These are phyloP conservation scores for Beverwykella pulmonaria DNA, from an alignment of 495 filamentous ascomycete genomes.

Conservation along the genomic window DNA sequence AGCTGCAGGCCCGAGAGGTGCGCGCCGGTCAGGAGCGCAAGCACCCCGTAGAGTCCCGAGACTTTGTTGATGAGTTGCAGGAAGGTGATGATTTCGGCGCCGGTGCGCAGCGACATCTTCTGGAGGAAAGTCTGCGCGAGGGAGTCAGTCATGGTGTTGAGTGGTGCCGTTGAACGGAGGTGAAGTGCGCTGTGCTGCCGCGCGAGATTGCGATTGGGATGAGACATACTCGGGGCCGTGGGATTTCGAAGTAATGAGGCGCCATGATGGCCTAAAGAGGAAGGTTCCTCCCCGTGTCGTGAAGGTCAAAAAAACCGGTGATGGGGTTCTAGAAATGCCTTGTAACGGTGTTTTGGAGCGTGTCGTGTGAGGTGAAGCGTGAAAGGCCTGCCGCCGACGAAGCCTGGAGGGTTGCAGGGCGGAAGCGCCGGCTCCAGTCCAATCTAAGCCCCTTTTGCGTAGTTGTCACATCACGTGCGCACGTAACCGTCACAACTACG, in stretches of 20 bases:
- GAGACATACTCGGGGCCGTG: conserved; percentile 34
- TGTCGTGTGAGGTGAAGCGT: conserved; percentile 9
- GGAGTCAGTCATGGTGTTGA: conserved; percentile 20
- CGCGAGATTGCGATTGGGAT: background rate
- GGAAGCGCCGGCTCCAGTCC: conserved; percentile 1
- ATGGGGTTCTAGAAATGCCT: background rate
- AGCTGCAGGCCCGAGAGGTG: conserved; percentile 46
- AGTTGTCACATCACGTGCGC: conserved; percentile 9
- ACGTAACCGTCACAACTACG: background rate
- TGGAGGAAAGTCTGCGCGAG: conserved; percentile 71
- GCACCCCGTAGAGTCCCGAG: conserved; percentile 83
- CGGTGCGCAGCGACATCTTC: conserved; percentile 81
- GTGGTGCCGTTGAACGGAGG: background rate
- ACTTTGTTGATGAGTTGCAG: conserved; percentile 84
- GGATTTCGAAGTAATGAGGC: conserved; percentile 31
- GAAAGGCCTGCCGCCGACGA: background rate
- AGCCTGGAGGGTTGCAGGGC: conserved; percentile 1
- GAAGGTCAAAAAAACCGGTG: background rate
- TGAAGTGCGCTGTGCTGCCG: background rate
- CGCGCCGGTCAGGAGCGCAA: conserved; percentile 63
- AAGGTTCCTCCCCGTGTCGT: background rate
- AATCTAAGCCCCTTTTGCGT: conserved; percentile 16
- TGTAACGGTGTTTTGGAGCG: conserved; percentile 1
- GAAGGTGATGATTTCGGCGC: conserved; percentile 77
- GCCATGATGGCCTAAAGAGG: conserved; percentile 5